A percentile compares a stretch with the other conserved stretches of the same genome.
Evolutionary conservation across 768 basidiomycete species (phyloP).

Genomic region (Zangia roseola): DNA sequence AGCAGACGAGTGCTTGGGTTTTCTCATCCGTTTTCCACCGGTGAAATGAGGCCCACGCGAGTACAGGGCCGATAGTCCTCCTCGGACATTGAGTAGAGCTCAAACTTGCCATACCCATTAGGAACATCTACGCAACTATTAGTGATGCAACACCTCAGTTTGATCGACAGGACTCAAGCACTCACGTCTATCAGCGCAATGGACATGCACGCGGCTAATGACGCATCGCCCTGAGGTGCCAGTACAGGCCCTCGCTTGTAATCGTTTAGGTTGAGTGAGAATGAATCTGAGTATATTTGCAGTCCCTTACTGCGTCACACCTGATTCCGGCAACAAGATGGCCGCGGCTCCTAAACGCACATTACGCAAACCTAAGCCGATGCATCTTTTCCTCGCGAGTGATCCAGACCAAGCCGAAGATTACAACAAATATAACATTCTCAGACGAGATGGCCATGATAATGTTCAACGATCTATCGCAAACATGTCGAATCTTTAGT

Average conservation of each 20-base stretch:
- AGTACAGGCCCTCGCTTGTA: constrained; percentile 33
- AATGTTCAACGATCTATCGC: constrained; percentile 44
- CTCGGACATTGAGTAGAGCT: constrained; percentile 39
- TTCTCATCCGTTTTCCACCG: constrained; percentile 27
- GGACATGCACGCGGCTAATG: constrained; percentile 27
- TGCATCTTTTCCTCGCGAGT: constrained; percentile 34
- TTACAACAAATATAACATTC: constrained; percentile 43
- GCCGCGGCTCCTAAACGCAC: constrained; percentile 40
- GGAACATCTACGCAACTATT: constrained; percentile 39
- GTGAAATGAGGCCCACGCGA: constrained; percentile 30
- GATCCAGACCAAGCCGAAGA: constrained; percentile 41
- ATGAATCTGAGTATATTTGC: constrained; percentile 37
- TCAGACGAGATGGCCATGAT: constrained; percentile 46
- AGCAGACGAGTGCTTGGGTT: constrained; percentile 35
- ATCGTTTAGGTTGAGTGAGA: constrained; percentile 31
- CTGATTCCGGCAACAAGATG: constrained; percentile 38
- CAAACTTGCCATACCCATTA: constrained; percentile 34
- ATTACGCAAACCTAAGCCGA: constrained; percentile 40
- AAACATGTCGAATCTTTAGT: constrained; percentile 42
- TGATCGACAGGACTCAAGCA: constrained; percentile 26
- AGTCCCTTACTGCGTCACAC: constrained; percentile 17
- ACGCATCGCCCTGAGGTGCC: constrained; percentile 27
- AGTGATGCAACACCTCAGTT: constrained; percentile 8
- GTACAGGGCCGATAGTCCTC: constrained; percentile 39
- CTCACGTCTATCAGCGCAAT: constrained; percentile 39